These are phyloP conservation scores for Colletotrichum sp. DNA, from an alignment of 2,329 filamentous ascomycete species.

Conservation along the genomic window DNA sequence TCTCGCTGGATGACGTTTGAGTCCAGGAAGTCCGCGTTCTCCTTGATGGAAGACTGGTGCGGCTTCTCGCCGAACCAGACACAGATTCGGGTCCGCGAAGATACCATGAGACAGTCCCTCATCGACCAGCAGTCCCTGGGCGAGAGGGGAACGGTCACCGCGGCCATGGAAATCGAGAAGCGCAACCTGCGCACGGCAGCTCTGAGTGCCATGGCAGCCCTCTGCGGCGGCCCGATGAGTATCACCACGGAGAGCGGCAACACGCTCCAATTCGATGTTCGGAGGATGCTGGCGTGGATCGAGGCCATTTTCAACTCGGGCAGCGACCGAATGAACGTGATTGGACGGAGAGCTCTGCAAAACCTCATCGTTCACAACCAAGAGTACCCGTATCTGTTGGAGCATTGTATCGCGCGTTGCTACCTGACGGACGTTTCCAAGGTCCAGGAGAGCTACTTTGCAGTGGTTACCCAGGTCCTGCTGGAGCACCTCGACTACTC, in stretches of 20 bases:
- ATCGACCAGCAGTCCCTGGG: conserved; percentile 79
- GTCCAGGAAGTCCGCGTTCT: conserved; percentile 91
- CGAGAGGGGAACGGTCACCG: conserved; percentile 80
- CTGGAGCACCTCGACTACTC: conserved; percentile 83
- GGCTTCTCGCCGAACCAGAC: conserved; percentile 91
- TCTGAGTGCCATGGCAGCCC: conserved; percentile 91
- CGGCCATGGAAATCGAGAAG: conserved; percentile 97
- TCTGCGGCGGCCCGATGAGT: conserved; percentile 86
- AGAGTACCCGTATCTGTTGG: conserved; percentile 83
- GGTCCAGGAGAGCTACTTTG: conserved; percentile 93
- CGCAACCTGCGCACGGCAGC: conserved; percentile 89
- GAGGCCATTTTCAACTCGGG: conserved; percentile 92
- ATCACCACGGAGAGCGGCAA: conserved; percentile 88
- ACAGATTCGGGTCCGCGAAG: conserved; percentile 82
- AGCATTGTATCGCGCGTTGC: conserved; percentile 90
- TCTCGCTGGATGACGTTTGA: conserved; percentile 98
- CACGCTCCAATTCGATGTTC: conserved; percentile 89
- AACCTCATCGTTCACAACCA: conserved; percentile 92
- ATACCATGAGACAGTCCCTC: conserved; percentile 84
- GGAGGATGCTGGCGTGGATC: conserved; percentile 93
- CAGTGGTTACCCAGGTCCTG: conserved; percentile 87
- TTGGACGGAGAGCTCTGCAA: conserved; percentile 84
- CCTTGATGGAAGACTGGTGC: conserved; percentile 99
- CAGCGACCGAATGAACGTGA: conserved; percentile 90
- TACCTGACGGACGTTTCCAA: conserved; percentile 83